Conservation (phyloP, 164 flowering plant genomes). For the Vitis labrusca region DNA sequence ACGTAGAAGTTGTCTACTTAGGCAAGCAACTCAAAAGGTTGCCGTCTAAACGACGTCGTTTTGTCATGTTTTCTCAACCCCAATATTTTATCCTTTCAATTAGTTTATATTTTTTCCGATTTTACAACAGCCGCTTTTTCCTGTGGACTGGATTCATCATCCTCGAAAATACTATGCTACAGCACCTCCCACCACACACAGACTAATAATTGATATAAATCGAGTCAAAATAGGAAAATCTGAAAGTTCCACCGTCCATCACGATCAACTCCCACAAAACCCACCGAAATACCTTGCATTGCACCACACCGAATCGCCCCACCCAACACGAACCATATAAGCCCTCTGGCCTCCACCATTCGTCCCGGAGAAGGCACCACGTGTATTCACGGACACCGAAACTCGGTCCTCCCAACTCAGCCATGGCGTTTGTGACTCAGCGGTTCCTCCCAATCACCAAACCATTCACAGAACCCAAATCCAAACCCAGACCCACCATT, state of each 20-base stretch:
- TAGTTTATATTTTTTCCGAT: background rate
- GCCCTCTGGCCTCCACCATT: background rate
- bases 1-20: background rate
- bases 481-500: constrained; percentile 21
- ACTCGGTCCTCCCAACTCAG: constrained; percentile 14
- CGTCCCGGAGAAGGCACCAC: constrained; percentile 17
- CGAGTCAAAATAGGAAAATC: background rate
- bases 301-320: background rate
- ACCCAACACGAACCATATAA: background rate
- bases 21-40: too few species aligned
- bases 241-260: background rate
- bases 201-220: background rate
- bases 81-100: too few species aligned
- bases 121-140: background rate
- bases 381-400: background rate
- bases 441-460: constrained; percentile 21
- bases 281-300: background rate
- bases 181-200: background rate
- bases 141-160: constrained; percentile 15
- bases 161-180: background rate
- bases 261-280: background rate
- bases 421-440: background rate
- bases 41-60: too few species aligned
- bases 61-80: too few species aligned
- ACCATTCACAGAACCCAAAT: constrained; percentile 33